A percentile compares a stretch with the other conserved stretches of the same genome.
phyloP scores from a whole-genome alignment of 306 rosid genomes.

The Cucurbita ficifolia region DNA sequence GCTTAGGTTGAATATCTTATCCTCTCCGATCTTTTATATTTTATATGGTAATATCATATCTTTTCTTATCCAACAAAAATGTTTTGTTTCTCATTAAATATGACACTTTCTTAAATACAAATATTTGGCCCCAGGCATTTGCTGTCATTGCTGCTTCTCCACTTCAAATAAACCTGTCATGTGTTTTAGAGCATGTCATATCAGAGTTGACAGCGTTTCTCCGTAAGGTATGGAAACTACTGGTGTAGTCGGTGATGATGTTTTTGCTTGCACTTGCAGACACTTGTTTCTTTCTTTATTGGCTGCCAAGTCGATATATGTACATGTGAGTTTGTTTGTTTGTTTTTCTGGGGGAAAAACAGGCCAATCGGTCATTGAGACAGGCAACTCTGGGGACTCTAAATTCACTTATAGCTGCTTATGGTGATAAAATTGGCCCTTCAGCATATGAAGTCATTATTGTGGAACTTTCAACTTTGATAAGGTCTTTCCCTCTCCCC shows the following conservation, averaged over 20 bases:
- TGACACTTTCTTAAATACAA: not conserved
- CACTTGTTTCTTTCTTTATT: conserved; percentile 5
- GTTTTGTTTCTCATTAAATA: not conserved
- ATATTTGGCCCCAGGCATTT: conserved; percentile 52
- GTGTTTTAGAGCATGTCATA: conserved; percentile 83
- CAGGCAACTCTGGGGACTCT: conserved; percentile 94
- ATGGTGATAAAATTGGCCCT: conserved; percentile 83
- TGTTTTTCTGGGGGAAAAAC: conserved; percentile 14
- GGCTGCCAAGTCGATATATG: not conserved
- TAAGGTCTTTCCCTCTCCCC: conserved; percentile 35
- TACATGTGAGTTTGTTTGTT: conserved; percentile 10
- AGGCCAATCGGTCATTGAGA: conserved; percentile 96
- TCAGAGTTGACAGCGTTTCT: conserved; percentile 89
- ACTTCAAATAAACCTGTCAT: conserved; percentile 69
- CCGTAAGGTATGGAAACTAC: conserved; percentile 53
- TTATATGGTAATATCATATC: too few relatives aligned
- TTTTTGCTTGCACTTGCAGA: not conserved
- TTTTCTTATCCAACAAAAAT: not conserved
- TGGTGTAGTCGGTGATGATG: not conserved
- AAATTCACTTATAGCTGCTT: conserved; percentile 88
- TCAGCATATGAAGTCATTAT: conserved; percentile 92
- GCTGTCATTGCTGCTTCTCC: conserved; percentile 94
- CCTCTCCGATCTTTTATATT: too few relatives aligned
- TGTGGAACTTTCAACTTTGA: conserved; percentile 75
- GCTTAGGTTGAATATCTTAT: not conserved